Evolutionary conservation across 2,329 filamentous ascomycete species (phyloP).

Genomic region (Fusarium sulawesiense): DNA sequence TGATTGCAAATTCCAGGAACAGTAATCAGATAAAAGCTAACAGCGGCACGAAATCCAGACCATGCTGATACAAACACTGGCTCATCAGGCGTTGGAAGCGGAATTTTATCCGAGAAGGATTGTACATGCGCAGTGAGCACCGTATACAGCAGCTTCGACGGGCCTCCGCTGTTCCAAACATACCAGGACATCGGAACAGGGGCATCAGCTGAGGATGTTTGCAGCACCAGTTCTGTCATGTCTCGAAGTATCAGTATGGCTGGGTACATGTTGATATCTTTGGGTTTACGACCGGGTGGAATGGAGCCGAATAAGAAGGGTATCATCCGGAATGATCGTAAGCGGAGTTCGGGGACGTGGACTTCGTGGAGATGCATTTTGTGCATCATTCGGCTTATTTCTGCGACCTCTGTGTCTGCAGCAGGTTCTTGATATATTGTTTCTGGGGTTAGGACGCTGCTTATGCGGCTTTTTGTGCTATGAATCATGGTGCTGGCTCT

Average conservation of each 20-base stretch:
- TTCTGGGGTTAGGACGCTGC: neutral
- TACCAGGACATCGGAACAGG: neutral
- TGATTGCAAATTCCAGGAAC: neutral
- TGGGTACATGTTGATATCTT: neutral
- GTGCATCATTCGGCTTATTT: neutral
- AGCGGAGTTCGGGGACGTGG: neutral
- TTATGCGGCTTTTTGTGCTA: neutral
- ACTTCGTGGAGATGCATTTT: neutral
- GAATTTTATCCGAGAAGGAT: neutral
- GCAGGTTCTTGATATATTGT: neutral
- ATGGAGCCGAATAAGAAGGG: neutral
- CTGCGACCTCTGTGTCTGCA: neutral
- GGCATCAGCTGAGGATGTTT: fast-evolving
- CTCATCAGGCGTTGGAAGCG: neutral
- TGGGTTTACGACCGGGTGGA: neutral
- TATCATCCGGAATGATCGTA: neutral
- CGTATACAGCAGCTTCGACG: neutral
- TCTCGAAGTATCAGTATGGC: neutral
- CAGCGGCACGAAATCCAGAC: neutral
- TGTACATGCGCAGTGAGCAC: neutral
- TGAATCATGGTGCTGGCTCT: neutral
- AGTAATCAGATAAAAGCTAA: neutral
- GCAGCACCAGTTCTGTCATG: neutral
- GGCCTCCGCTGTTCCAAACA: neutral
- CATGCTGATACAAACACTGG: neutral